Evolutionary conservation across 176 grass and related monocot species (phyloP), one percentile per base, ranked within the genome.

Genomic region (Aegilops speltoides): DNA sequence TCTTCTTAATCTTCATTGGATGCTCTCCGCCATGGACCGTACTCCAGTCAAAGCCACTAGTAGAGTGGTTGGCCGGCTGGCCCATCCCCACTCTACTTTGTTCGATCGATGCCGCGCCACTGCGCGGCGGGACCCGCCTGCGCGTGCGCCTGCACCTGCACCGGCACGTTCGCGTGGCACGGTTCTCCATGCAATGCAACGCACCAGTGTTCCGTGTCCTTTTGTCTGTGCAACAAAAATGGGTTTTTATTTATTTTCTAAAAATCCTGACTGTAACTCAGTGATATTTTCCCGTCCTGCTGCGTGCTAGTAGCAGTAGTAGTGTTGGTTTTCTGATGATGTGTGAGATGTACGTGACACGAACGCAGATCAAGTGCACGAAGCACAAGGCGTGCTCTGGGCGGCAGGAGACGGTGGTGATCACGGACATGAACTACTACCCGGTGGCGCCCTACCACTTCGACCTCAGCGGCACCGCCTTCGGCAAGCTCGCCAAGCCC

Each of bases 381-480:
- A 68, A 59, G n/a, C 78, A 94, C 79, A 31, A 85, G 2, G 86
- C 92, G 3, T 94, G 92, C 90, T 94, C 92, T 0, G 88, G 88
- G 0, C 79, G 52, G 46, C 28, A 92, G 22, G 89, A 91, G 86
- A 93, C 87, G 16, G 83, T 97, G 36, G 64, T 86, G 24, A 94
- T 93, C 68, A 89, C 92, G 0, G 92, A 97, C 92, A 87, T 89
- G 84, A 94, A 93, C 79, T 91, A 91, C 76, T 89, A 34, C 59
- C 90, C 90, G 0, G 40, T 90, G 32, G 86, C 88, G 8, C 86
- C 60, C 13, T 93, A 54, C 86, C 95, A 97, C 80, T 94, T 97
- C 82, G 95, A 94, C 86, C 91, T 97, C 50, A 92, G 88, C 82
- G 92, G 92, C 48, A 94, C 89, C 0, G 83, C 95, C 25, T 95